Evolutionary conservation across 441 rosid genomes (phyloP).

Genomic region (Croton laevigatus): DNA sequence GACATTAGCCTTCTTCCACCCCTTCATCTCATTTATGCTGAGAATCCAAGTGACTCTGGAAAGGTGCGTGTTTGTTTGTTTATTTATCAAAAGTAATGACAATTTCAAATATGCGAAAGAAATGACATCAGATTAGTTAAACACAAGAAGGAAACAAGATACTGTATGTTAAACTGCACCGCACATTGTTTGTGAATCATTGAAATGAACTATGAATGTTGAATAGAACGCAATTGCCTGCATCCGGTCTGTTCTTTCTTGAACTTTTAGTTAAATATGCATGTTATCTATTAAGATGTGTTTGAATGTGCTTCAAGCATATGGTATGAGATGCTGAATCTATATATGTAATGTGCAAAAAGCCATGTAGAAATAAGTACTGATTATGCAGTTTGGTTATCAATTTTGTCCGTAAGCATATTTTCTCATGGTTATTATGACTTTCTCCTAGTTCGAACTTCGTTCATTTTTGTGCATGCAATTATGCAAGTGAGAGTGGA

Average conservation of each 20-base stretch:
- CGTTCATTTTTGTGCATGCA: not conserved
- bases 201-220: not conserved
- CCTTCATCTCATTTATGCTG: conserved; percentile 78
- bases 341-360: not conserved
- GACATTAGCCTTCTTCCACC: conserved; percentile 79
- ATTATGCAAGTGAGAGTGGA: not conserved
- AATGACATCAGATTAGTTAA: not conserved
- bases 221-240: not conserved
- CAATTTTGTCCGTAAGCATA: not conserved
- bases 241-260: not conserved
- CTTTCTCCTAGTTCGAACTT: not conserved
- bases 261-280: not conserved
- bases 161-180: too few relatives aligned
- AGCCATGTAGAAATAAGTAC: not conserved
- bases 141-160: not conserved
- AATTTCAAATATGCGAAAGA: not conserved
- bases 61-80: conserved; percentile 40
- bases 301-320: not conserved
- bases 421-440: not conserved
- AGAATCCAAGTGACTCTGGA: conserved; percentile 96
- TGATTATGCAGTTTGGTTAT: not conserved
- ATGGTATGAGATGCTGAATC: not conserved
- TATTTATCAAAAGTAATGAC: too few relatives aligned
- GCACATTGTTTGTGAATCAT: not conserved
- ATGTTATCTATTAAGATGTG: not conserved